These are phyloP conservation scores for Penicillium sp. DNA, from an alignment of 2,329 filamentous ascomycete genomes.

Conservation along the genomic window DNA sequence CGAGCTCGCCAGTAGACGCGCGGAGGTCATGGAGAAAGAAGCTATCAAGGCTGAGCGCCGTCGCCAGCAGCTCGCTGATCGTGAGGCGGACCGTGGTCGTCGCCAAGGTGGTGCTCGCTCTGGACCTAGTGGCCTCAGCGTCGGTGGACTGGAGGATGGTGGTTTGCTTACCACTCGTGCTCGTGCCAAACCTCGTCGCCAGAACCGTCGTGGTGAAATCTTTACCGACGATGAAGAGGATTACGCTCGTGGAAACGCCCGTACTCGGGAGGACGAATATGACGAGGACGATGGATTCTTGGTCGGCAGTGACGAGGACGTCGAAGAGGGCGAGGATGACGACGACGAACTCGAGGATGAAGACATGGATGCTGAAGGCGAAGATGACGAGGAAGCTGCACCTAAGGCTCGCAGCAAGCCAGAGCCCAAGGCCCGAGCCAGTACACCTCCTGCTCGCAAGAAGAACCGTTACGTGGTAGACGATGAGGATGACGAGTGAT, in stretches of 20 bases:
- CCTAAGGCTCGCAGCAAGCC: constrained; percentile 32
- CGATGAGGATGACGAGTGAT: constrained; percentile 51
- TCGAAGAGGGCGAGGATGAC: constrained; percentile 48
- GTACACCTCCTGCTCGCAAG: constrained; percentile 44
- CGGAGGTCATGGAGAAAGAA: constrained; percentile 62
- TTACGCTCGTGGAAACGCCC: constrained; percentile 45
- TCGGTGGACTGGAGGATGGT: constrained; percentile 61
- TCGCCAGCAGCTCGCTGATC: constrained; percentile 57
- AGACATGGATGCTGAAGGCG: constrained; percentile 49
- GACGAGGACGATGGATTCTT: constrained; percentile 82
- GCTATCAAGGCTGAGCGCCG: constrained; percentile 57
- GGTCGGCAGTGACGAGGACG: constrained; percentile 52
- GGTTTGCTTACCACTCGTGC: constrained; percentile 46
- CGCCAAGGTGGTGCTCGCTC: constrained; percentile 48
- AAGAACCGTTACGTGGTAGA: constrained; percentile 52
- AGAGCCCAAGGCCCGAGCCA: constrained; percentile 25
- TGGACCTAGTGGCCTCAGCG: constrained; percentile 54
- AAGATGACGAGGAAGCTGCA: constrained; percentile 38
- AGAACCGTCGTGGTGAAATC: constrained; percentile 51
- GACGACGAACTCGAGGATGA: constrained; percentile 48
- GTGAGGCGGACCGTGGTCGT: constrained; percentile 58
- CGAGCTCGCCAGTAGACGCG: constrained; percentile 60
- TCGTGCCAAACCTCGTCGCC: constrained; percentile 40
- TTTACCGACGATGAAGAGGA: constrained; percentile 54
- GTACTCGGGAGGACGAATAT: constrained; percentile 74